A percentile compares a stretch with the other conserved stretches of the same genome.
phyloP scores from a whole-genome alignment of 495 filamentous ascomycete genomes.

The Jackrogersella multiformis region DNA sequence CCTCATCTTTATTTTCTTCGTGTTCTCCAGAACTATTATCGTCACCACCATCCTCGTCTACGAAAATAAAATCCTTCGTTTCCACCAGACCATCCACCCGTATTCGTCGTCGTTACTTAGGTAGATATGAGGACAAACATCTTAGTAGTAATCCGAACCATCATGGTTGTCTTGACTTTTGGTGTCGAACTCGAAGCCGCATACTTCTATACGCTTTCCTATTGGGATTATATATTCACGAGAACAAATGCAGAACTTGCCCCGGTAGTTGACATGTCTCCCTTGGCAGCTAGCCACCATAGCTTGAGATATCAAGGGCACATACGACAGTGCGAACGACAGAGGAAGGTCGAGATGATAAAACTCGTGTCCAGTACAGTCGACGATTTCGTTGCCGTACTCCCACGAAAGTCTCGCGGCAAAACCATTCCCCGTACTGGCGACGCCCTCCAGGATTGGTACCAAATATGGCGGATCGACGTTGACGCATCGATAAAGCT shows the following conservation, averaged over 20 bases:
- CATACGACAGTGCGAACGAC: not conserved
- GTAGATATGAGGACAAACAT: too few relatives aligned
- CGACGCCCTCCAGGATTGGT: not conserved
- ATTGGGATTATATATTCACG: not conserved
- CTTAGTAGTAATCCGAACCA: too few relatives aligned
- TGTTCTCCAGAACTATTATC: too few relatives aligned
- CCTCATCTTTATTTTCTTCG: too few relatives aligned
- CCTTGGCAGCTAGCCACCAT: not conserved
- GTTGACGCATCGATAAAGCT: not conserved
- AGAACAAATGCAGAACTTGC: not conserved
- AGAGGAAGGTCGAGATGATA: not conserved
- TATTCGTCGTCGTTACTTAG: too few relatives aligned
- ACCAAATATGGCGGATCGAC: not conserved
- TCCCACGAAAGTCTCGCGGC: slow-evolving; percentile 8
- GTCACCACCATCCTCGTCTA: too few relatives aligned
- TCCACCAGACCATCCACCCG: too few relatives aligned
- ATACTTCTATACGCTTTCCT: slow-evolving; percentile 4
- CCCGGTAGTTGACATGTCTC: not conserved
- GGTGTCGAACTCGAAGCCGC: slow-evolving; percentile 18
- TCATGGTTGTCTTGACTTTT: not conserved
- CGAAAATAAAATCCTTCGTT: too few relatives aligned
- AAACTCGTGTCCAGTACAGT: not conserved
- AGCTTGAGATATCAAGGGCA: not conserved
- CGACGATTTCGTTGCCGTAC: not conserved
- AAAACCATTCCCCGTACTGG: not conserved